These are phyloP conservation scores for Pseudogymnoascus sp. DNA, from an alignment of 2,329 filamentous ascomycete species.

Conservation along the genomic window DNA sequence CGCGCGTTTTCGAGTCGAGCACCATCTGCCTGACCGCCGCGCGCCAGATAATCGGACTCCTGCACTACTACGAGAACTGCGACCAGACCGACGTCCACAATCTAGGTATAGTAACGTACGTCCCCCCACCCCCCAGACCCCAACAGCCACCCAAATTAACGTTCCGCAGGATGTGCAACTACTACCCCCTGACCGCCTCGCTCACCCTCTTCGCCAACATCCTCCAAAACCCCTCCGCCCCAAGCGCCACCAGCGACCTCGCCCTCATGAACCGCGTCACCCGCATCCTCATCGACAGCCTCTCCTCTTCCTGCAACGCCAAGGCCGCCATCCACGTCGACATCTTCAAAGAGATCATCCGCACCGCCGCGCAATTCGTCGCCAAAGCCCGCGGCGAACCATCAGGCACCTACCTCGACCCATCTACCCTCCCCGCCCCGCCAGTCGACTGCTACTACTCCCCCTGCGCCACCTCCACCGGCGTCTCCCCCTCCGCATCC, in stretches of 20 bases:
- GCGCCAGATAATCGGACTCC: neutral
- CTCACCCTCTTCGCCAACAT: conserved; percentile 93
- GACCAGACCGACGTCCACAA: neutral
- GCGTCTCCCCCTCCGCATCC: neutral
- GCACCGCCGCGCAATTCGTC: neutral
- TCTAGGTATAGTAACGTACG: neutral
- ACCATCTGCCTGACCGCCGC: neutral
- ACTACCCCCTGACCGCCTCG: conserved; percentile 87
- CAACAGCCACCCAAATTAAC: neutral
- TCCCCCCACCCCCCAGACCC: neutral
- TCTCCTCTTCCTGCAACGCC: neutral
- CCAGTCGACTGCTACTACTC: neutral
- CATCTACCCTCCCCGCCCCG: neutral
- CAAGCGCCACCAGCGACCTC: conserved; percentile 74
- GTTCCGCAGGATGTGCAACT: conserved; percentile 31
- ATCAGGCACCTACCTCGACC: conserved; percentile 23
- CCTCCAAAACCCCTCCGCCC: conserved; percentile 83
- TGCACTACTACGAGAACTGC: neutral
- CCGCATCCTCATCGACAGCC: neutral
- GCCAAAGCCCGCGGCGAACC: conserved; percentile 1
- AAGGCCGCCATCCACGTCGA: neutral
- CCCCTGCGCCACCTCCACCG: neutral
- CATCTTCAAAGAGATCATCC: neutral
- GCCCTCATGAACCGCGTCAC: conserved; percentile 76
- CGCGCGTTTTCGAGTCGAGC: conserved; percentile 1